Evolutionary conservation across 192 early-diverging fungal species (phyloP).

Genomic region (Entophlyctis luteolus): DNA sequence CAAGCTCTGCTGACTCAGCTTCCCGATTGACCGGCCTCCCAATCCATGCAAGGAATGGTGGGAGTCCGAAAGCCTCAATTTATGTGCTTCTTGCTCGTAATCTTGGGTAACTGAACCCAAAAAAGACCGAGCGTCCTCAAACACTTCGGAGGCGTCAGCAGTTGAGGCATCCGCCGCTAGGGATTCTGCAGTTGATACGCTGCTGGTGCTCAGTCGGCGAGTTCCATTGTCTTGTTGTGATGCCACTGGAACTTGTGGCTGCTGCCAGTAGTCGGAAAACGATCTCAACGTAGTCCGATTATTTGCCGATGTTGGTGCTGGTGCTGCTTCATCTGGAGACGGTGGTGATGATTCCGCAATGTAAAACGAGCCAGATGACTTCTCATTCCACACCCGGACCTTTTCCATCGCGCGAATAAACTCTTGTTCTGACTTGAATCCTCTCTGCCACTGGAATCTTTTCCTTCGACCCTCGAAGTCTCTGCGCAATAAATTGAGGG

Average conservation of each 20-base stretch:
- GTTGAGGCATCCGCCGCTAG: not conserved
- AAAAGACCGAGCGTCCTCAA: slow-evolving; percentile 25
- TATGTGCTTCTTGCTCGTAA: not conserved
- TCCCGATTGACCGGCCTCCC: not conserved
- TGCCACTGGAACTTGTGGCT: not conserved
- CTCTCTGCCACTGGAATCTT: slow-evolving; percentile 8
- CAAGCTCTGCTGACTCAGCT: slow-evolving; percentile 4
- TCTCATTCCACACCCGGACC: not conserved
- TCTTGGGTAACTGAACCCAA: not conserved
- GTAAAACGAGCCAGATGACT: too few relatives aligned
- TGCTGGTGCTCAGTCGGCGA: not conserved
- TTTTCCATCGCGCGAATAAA: slow-evolving; percentile 9
- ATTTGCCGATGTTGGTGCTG: too few relatives aligned
- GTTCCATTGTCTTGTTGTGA: not conserved
- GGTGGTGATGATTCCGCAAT: too few relatives aligned
- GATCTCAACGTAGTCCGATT: too few relatives aligned
- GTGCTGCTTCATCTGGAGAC: too few relatives aligned
- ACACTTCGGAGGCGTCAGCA: not conserved
- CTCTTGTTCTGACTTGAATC: slow-evolving; percentile 12
- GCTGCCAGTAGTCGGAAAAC: not conserved
- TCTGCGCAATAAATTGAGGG: not conserved
- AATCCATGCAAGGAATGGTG: not conserved
- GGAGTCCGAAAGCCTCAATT: not conserved
- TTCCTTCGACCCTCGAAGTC: not conserved
- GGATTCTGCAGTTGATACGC: not conserved